Conservation (phyloP, 2,329 filamentous ascomycete species). For the Diaporthe humulicola region DNA sequence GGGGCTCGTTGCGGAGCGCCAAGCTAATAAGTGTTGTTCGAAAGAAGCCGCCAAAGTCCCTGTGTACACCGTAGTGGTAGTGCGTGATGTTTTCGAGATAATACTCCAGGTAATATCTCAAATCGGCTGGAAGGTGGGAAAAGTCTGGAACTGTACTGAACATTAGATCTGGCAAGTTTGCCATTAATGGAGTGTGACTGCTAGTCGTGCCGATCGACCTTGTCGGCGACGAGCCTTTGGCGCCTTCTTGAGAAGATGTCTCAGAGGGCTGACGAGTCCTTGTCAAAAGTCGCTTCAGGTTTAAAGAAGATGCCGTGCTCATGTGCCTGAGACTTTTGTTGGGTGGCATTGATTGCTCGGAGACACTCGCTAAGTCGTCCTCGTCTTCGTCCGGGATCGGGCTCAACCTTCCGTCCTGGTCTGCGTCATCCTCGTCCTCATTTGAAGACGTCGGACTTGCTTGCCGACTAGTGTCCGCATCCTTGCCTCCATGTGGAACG, state of each 20-base stretch:
- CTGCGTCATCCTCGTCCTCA: constrained; percentile 63
- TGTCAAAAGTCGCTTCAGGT: constrained; percentile 48
- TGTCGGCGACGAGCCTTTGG: constrained; percentile 66
- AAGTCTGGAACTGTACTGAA: constrained; percentile 58
- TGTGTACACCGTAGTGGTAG: constrained; percentile 85
- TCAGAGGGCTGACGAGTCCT: constrained; percentile 64
- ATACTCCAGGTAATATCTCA: constrained; percentile 84
- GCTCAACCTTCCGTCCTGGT: constrained; percentile 60
- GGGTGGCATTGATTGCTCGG: constrained; percentile 42
- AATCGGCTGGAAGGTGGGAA: constrained; percentile 74
- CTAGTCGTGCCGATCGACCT: constrained; percentile 59
- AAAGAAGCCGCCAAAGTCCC: constrained; percentile 80
- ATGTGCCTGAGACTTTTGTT: constrained; percentile 50
- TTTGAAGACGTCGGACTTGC: constrained; percentile 67
- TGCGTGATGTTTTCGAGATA: constrained; percentile 82
- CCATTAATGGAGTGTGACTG: constrained; percentile 50
- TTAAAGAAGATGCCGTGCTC: constrained; percentile 55
- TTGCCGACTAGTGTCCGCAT: constrained; percentile 54
- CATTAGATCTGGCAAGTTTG: constrained; percentile 48
- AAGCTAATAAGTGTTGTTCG: constrained; percentile 77
- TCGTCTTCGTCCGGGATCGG: constrained; percentile 70
- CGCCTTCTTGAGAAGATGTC: constrained; percentile 64
- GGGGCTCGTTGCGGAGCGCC: constrained; percentile 80
- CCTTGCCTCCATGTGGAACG: constrained; percentile 52
- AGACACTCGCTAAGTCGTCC: constrained; percentile 49